Percentiles rank a stretch among this genome's conserved stretches.
Conservation (phyloP, 1,284 basidiomycete species). For the Thelephora terrestris region DNA sequence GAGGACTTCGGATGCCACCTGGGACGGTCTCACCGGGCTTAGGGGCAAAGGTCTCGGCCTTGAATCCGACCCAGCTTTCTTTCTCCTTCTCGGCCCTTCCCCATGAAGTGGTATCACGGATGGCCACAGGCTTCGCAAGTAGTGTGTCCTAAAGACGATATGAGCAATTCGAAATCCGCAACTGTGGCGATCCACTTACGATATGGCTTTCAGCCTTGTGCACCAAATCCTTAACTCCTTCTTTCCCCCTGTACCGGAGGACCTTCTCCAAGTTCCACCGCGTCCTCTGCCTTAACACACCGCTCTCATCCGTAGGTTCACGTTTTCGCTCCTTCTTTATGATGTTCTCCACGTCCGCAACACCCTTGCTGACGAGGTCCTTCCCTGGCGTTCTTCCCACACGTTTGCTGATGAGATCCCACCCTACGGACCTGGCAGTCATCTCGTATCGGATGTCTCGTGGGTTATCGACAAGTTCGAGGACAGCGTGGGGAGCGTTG, state of each 20-base stretch:
- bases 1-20: constrained; percentile 21
- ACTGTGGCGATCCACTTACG: constrained; percentile 15
- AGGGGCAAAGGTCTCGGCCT: constrained; percentile 12
- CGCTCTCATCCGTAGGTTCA: constrained; percentile 25
- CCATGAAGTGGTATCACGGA: constrained; percentile 15
- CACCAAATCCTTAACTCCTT: constrained; percentile 25
- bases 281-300: constrained; percentile 46
- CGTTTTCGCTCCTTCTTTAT: constrained; percentile 38
- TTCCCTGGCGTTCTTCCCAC: constrained; percentile 34
- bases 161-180: not conserved
- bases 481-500: constrained; percentile 86
- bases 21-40: constrained; percentile 26
- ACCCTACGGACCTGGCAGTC: constrained; percentile 74
- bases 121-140: constrained; percentile 23
- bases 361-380: constrained; percentile 39
- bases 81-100: constrained; percentile 14
- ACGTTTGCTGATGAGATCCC: constrained; percentile 57
- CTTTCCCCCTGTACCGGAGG: constrained; percentile 41
- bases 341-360: constrained; percentile 33
- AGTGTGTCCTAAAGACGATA: constrained; percentile 21
- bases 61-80: constrained; percentile 5
- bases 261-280: constrained; percentile 65
- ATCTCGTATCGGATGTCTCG: constrained; percentile 82
- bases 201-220: constrained; percentile 25
- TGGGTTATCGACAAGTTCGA: constrained; percentile 93